phyloP scores from a whole-genome alignment of 306 rosid species.

The Prunus armeniaca region DNA sequence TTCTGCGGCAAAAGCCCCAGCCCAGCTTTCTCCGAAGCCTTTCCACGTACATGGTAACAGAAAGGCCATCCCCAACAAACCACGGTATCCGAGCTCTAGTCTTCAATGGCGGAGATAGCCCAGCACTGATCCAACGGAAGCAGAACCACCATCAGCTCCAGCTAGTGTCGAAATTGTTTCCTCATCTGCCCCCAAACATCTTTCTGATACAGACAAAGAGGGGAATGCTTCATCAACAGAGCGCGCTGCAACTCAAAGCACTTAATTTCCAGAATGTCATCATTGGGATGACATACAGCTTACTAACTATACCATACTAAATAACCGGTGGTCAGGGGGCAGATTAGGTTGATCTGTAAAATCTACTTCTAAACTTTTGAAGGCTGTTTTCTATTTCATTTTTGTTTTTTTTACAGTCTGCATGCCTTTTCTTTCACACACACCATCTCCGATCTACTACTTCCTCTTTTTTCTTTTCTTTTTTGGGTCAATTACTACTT shows the following conservation, averaged over 20 bases:
- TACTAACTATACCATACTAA: not conserved
- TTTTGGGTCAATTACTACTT: no score
- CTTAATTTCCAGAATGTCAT: not conserved
- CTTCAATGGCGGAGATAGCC: slow-evolving; percentile 19
- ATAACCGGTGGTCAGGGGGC: not conserved
- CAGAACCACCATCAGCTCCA: not conserved
- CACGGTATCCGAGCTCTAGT: not conserved
- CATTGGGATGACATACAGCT: not conserved
- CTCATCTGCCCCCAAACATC: not conserved
- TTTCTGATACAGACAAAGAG: not conserved
- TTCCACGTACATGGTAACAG: slow-evolving; percentile 2
- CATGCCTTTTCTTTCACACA: not conserved
- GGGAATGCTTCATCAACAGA: not conserved
- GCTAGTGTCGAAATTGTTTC: not conserved
- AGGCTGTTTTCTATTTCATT: not conserved
- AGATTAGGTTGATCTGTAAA: not conserved
- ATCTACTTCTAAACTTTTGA: not conserved
- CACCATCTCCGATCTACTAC: no score
- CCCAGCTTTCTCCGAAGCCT: not conserved
- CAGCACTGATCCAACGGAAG: not conserved
- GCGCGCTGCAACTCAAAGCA: not conserved
- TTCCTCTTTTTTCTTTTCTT: no score
- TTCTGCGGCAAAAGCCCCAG: slow-evolving; percentile 14
- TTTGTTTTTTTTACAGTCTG: not conserved
- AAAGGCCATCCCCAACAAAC: no score